These are phyloP conservation scores for Fusarium mangiferae DNA, from an alignment of 2,329 filamentous ascomycete genomes.

Conservation along the genomic window DNA sequence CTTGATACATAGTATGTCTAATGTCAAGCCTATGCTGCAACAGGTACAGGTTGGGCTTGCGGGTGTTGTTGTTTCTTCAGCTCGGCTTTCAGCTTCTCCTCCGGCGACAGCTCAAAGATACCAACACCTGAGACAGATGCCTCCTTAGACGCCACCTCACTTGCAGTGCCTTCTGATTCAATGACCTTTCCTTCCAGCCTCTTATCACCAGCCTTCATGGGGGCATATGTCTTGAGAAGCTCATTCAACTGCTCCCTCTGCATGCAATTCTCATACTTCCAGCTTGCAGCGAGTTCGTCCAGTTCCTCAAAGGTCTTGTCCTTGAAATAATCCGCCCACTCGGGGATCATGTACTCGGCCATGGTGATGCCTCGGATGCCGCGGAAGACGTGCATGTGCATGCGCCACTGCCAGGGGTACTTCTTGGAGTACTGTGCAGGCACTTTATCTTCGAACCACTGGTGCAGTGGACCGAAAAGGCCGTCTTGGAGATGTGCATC, in stretches of 20 bases:
- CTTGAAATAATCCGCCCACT: conserved; percentile 65
- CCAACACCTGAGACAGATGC: conserved; percentile 44
- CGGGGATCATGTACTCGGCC: conserved; percentile 60
- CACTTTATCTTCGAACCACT: conserved; percentile 57
- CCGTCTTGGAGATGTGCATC: conserved; percentile 42
- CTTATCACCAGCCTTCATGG: conserved; percentile 40
- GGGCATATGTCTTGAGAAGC: conserved; percentile 57
- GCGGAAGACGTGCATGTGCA: conserved; percentile 60
- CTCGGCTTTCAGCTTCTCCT: conserved; percentile 30
- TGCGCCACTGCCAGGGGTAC: conserved; percentile 61
- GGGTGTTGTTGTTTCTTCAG: background rate
- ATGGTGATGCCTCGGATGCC: conserved; percentile 54
- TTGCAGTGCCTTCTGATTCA: background rate
- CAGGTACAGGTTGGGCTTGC: background rate
- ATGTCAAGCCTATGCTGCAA: background rate
- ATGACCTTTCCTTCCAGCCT: conserved; percentile 45
- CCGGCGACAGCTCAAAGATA: conserved; percentile 45
- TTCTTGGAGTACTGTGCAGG: conserved; percentile 55
- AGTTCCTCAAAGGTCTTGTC: conserved; percentile 61
- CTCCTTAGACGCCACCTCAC: background rate
- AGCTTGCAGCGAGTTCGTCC: conserved; percentile 62
- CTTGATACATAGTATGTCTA: rapidly evolving
- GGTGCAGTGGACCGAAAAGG: conserved; percentile 52
- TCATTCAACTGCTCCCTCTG: conserved; percentile 62
- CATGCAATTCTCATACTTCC: conserved; percentile 64